Evolutionary conservation across 345 rosid species (phyloP), one percentile per base, ranked within the genome.

Genomic region (Eutrema japonicum): DNA sequence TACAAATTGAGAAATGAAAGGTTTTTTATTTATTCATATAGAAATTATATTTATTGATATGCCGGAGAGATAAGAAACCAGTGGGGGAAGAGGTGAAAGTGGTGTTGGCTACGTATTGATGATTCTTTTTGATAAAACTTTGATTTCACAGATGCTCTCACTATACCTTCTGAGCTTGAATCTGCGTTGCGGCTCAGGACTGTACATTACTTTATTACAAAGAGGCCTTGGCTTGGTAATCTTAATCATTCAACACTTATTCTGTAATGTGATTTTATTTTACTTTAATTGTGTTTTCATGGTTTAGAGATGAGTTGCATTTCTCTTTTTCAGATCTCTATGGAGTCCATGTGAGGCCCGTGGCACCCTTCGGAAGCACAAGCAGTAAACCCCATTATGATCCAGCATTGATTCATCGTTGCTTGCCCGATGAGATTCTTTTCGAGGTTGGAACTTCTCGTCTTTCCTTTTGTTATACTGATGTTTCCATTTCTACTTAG

Each of bases 221-320:
- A 75, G 46, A 87, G 97, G 66, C 98, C 97, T 18, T 94, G 98
- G 98, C 92, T 94, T 38, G 97, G 98, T 94, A 88, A 66, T 64
- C 72, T 65, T 45, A 1, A 45, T 75, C 64, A 7, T 30, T 61
- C 54, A 35, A 59, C 38, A 43, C 48, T 7, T 10, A 5, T 46
- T 55, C 42, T 16, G 10, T 60, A 14, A 2, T 60, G 2, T 47
- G 51, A 1, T 13, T 52, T 47, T 32, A 7, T 38, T 9, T 42
- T 68, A 4, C 45, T 2, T 14, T 0, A 54, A 32, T 0, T 49
- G 49, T 12, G 8, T 35, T 60, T 46, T 42, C 12, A 30, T 45
- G 18, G 10, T 68, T 46, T 37, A 11, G 14, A 64, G 16, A 26
- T 63, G 33, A 53, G 66, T 13, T 38, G 6, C 68, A 14, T 7